Evolutionary conservation across 768 basidiomycete genomes (phyloP).

Genomic region (Hemileccinum impolitum): DNA sequence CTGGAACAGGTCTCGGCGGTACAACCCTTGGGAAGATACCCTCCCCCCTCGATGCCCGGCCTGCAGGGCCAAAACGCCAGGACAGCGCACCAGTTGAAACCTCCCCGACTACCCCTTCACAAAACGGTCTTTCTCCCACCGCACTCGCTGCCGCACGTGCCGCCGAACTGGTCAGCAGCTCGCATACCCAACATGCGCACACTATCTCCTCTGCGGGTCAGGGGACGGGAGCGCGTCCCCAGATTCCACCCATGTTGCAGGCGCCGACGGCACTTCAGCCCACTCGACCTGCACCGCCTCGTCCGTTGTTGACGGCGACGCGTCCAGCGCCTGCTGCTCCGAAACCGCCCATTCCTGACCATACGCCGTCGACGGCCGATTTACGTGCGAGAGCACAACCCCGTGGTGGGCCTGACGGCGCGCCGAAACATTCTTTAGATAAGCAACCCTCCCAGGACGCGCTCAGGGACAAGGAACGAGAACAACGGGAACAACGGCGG

Average conservation of each 20-base stretch:
- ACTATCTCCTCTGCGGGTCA: conserved; percentile 37
- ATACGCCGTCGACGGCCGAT: conserved; percentile 62
- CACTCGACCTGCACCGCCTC: conserved; percentile 64
- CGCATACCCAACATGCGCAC: conserved; percentile 38
- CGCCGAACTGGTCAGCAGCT: conserved; percentile 60
- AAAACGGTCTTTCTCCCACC: conserved; percentile 40
- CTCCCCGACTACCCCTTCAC: conserved; percentile 22
- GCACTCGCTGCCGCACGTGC: conserved; percentile 53
- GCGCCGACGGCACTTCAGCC: conserved; percentile 45
- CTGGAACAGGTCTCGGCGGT: conserved; percentile 89
- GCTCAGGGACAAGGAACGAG: conserved; percentile 36
- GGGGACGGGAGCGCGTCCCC: conserved; percentile 23
- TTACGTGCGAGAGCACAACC: conserved; percentile 62
- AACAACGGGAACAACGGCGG: conserved; percentile 38
- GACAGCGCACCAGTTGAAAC: conserved; percentile 42
- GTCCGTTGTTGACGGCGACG: conserved; percentile 56
- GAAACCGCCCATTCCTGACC: conserved; percentile 39
- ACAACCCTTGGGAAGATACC: conserved; percentile 43
- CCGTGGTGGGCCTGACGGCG: conserved; percentile 43
- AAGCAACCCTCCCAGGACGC: conserved; percentile 41
- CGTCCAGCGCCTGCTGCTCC: conserved; percentile 54
- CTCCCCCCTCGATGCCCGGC: conserved; percentile 36
- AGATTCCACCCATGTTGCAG: conserved; percentile 25
- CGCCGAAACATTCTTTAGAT: conserved; percentile 31
- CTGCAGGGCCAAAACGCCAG: conserved; percentile 39